Percentiles rank a stretch among this genome's conserved stretches.
Conservation (phyloP, 1,139 yeast genomes). For the Pichia sp. region DNA sequence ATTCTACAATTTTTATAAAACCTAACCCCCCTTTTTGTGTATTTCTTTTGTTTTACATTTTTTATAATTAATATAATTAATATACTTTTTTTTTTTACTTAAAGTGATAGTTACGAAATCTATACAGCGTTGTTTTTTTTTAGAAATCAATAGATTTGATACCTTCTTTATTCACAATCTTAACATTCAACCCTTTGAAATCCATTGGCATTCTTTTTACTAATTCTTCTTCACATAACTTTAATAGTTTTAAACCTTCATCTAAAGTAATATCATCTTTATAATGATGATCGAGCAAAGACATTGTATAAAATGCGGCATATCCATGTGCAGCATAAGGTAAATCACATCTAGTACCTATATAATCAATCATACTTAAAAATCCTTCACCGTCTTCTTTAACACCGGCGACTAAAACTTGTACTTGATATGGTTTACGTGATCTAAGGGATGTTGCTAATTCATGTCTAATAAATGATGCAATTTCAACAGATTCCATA, state of each 20-base stretch:
- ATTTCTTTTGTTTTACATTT: background rate
- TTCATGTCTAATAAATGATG: constrained; percentile 82
- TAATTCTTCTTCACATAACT: constrained; percentile 72
- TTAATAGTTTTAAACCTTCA: constrained; percentile 73
- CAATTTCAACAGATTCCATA: constrained; percentile 76
- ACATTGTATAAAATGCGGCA: constrained; percentile 88
- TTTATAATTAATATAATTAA: background rate
- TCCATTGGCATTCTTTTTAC: constrained; percentile 90
- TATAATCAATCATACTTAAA: constrained; percentile 86
- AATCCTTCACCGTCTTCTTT: constrained; percentile 58
- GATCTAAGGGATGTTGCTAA: constrained; percentile 85
- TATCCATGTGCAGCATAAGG: constrained; percentile 98
- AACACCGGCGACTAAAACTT: constrained; percentile 80
- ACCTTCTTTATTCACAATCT: constrained; percentile 73
- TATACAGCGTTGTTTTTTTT: background rate
- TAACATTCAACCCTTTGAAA: constrained; percentile 73
- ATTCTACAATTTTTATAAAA: background rate
- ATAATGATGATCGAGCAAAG: constrained; percentile 88
- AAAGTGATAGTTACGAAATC: background rate
- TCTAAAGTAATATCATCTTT: constrained; percentile 68
- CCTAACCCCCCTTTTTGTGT: background rate
- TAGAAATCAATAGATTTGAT: constrained; percentile 44
- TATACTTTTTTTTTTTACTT: background rate
- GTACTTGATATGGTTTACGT: constrained; percentile 91
- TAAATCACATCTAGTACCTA: constrained; percentile 84